A percentile compares a stretch with the other conserved stretches of the same genome.
Conservation (phyloP, 2,329 filamentous ascomycete genomes). For the Claviceps maximensis region DNA sequence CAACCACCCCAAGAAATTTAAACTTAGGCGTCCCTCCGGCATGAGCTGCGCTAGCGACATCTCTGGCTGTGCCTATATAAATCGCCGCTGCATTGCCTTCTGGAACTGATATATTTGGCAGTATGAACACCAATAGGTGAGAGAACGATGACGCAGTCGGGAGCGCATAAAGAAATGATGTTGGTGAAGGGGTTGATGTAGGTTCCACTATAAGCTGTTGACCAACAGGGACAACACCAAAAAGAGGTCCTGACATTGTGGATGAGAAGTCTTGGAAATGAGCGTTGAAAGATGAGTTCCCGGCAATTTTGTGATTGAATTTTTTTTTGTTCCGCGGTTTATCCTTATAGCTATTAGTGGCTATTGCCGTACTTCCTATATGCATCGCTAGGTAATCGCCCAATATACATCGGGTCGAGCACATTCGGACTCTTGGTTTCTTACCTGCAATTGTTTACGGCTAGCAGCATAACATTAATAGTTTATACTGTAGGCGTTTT, state of each 20-base stretch:
- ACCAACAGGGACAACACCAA: conserved; percentile 48
- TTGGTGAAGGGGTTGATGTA: conserved; percentile 36
- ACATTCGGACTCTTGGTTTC: too few relatives aligned
- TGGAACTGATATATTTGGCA: conserved; percentile 65
- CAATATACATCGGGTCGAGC: too few relatives aligned
- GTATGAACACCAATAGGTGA: conserved; percentile 79
- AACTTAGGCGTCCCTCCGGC: conserved; percentile 45
- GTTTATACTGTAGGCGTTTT: too few relatives aligned
- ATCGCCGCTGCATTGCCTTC: conserved; percentile 72
- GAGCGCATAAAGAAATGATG: conserved; percentile 43
- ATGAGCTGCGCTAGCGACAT: conserved; percentile 24
- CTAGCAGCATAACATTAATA: too few relatives aligned
- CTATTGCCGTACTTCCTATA: too few relatives aligned
- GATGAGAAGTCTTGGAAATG: background rate
- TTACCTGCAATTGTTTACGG: too few relatives aligned
- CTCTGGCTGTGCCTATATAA: conserved; percentile 53
- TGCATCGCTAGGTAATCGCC: too few relatives aligned
- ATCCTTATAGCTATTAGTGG: too few relatives aligned
- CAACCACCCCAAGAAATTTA: conserved; percentile 77
- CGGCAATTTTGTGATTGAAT: too few relatives aligned
- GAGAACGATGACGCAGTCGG: conserved; percentile 45
- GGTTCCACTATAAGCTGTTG: conserved; percentile 43
- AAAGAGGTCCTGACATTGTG: conserved; percentile 33
- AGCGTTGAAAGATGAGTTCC: background rate
- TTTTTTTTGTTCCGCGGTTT: too few relatives aligned